Conservation (phyloP, 2,329 filamentous ascomycete species). For the Exserohilum turcica region DNA sequence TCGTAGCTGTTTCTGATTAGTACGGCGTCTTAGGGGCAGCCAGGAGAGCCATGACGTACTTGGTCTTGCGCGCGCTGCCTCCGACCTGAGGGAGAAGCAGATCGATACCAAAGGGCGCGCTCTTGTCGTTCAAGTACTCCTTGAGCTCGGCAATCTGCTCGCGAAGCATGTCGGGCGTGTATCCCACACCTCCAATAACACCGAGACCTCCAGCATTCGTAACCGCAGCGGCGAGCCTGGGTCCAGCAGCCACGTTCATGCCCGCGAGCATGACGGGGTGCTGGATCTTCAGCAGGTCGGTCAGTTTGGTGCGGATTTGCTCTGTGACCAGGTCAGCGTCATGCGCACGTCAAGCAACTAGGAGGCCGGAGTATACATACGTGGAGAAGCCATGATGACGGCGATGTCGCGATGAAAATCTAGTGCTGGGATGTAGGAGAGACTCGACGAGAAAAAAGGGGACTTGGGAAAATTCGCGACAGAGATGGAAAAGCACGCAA, state of each 20-base stretch:
- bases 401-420: slow-evolving; percentile 8
- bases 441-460: neutral
- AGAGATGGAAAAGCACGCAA: slow-evolving; percentile 6
- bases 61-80: slow-evolving; percentile 92
- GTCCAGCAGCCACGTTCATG: slow-evolving; percentile 98
- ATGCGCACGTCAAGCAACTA: slow-evolving; percentile 21
- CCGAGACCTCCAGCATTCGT: slow-evolving; percentile 96
- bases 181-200: slow-evolving; percentile 93
- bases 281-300: slow-evolving; percentile 97
- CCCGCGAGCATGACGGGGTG: slow-evolving; percentile 94
- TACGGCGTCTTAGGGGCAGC: neutral
- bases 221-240: slow-evolving; percentile 93
- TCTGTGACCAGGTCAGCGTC: slow-evolving; percentile 59
- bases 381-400: slow-evolving; percentile 74
- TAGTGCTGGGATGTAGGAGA: neutral
- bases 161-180: slow-evolving; percentile 94
- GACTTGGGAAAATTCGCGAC: neutral
- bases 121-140: slow-evolving; percentile 84
- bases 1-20: slow-evolving; percentile 73
- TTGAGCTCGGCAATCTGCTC: slow-evolving; percentile 97
- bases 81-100: slow-evolving; percentile 93
- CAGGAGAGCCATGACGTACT: slow-evolving; percentile 56
- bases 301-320: slow-evolving; percentile 87
- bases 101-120: slow-evolving; percentile 93
- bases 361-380: slow-evolving; percentile 61